Base-by-base conservation (phyloP, 192 early-diverging fungal genomes). In the Helicostylum pulchrum region DNA sequence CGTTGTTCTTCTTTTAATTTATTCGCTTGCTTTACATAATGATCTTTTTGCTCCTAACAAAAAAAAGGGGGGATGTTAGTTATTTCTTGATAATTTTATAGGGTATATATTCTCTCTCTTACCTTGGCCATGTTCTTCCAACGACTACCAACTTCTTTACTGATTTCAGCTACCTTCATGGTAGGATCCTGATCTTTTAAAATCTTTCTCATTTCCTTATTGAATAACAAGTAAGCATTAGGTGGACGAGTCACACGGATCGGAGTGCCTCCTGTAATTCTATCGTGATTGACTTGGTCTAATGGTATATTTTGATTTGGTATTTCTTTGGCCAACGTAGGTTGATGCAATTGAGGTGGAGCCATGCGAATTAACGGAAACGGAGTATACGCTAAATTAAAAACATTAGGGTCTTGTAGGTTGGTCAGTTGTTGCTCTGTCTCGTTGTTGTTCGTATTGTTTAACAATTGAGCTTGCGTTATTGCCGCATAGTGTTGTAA, bases 161-260 rank as follows among this genome's bases (percentile, higher is more conserved):
- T 82, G 52, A 86, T 86, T 66, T 86, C 82, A 48, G 78, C 79
- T 1, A 84, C 84, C 6, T 74, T 83, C 75, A 85, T 70, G 55
- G 78, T 81, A 9, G 85, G 81, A 53, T 85, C 80, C 31, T 72
- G 66, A n/a, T 78, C 72, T 53, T 78, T 59, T 26, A 87, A 56
- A 52, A 78, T 76, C 58, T 79, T 73, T 7, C 83, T 76, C 80
- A 84, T 86, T 53, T 85, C 82, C 34, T 78, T 76, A 59, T 85
- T 86, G 47, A 83, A 86, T 23, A 86, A 67, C 31, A 86, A 54
- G 56, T 81, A 86, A 7, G 80, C 80, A 64, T 85, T 86, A 58
- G 81, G 80, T 7, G 83, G 83, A 11, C 83, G 77, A 51, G 73
- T 81, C 23, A 83, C 64, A 49, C 79, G 65, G 42, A 77, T 68